These are phyloP conservation scores for Wilhelminamyces savonicus DNA, from an alignment of 805 yeast species.

Conservation along the genomic window DNA sequence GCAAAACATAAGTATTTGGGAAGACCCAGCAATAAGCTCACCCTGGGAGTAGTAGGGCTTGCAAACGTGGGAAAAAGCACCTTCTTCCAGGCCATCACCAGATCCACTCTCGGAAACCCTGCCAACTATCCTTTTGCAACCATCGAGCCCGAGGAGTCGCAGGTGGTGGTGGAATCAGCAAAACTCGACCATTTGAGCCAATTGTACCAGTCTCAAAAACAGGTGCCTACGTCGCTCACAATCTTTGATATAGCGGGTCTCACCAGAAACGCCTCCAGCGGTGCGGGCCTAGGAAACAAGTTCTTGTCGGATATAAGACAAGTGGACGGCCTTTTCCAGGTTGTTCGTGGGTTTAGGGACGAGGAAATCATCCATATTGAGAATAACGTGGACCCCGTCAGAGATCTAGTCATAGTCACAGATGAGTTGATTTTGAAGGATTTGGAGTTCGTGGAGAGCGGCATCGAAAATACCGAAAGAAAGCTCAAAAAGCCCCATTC, in stretches of 20 bases:
- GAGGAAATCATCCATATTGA: constrained; percentile 15
- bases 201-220: constrained; percentile 37
- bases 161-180: constrained; percentile 16
- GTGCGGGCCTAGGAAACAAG: constrained; percentile 72
- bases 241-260: constrained; percentile 38
- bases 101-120: constrained; percentile 17
- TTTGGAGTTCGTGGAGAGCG: constrained; percentile 56
- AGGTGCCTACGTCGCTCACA: constrained; percentile 20
- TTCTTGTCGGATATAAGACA: constrained; percentile 63
- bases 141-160: constrained; percentile 61
- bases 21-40: constrained; percentile 30
- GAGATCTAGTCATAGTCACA: constrained; percentile 14
- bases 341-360: constrained; percentile 44
- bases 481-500: constrained; percentile 22
- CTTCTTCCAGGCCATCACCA: constrained; percentile 17
- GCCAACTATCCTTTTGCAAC: constrained; percentile 67
- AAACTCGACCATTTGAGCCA: constrained; percentile 24
- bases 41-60: constrained; percentile 38
- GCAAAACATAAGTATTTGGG: constrained; percentile 16
- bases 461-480: constrained; percentile 25
- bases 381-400: constrained; percentile 11
- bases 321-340: constrained; percentile 67
- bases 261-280: constrained; percentile 50
- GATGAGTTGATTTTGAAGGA: constrained; percentile 59
- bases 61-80: constrained; percentile 17